Evolutionary conservation across 345 rosid genomes (phyloP).

Genomic region (Salix suchowensis): DNA sequence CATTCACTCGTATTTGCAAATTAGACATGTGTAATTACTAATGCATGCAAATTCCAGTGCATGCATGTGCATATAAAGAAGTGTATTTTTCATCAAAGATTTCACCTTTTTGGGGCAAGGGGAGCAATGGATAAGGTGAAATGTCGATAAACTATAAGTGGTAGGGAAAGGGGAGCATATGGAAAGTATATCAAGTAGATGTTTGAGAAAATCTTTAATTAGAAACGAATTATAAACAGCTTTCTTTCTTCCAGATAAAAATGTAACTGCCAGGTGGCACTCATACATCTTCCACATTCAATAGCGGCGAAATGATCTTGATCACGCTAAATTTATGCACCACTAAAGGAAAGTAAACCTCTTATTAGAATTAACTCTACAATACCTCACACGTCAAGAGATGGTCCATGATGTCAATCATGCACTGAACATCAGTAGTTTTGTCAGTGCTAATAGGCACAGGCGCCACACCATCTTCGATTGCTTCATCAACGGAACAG

Average conservation of each 20-base stretch:
- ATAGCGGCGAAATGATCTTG: neutral
- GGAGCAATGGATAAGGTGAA: neutral
- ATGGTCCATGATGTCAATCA: constrained; percentile 90
- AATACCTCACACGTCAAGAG: constrained; percentile 92
- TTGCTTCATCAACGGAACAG: constrained; percentile 88
- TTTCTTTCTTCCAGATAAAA: neutral
- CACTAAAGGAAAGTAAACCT: neutral
- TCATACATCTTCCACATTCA: neutral
- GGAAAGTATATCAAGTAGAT: neutral
- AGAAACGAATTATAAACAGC: neutral
- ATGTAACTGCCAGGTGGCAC: neutral
- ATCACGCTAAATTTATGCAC: neutral
- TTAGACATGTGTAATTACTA: neutral
- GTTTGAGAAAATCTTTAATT: neutral
- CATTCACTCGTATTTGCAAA: no score
- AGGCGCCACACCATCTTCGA: constrained; percentile 82
- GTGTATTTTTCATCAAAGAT: neutral
- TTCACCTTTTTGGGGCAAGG: neutral
- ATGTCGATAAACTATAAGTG: neutral
- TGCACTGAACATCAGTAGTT: constrained; percentile 64
- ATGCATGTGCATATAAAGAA: neutral
- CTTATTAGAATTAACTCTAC: neutral
- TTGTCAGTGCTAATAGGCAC: constrained; percentile 63
- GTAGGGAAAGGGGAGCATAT: neutral
- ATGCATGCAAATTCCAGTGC: neutral